Base-by-base conservation (phyloP, 23 red algal species). In the Cyanidiococcus yangmingshanensis region DNA sequence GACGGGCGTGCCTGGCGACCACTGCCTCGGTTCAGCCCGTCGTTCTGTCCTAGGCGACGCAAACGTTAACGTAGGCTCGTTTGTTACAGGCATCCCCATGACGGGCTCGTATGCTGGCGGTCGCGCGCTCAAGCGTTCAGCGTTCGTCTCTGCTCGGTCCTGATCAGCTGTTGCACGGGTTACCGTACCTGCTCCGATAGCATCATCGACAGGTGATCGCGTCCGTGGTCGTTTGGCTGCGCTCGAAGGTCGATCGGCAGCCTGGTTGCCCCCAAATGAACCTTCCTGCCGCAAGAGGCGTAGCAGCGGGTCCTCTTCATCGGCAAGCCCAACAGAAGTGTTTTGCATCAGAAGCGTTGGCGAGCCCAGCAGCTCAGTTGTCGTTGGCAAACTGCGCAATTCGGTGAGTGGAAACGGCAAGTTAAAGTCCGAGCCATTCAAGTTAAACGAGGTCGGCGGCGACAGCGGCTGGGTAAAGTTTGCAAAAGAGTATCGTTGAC, bases 321-420 rank as follows among this genome's bases (percentile, higher is more conserved):
- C 63, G 27, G 32, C 21, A 30, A 35, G n/a, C 7, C n/a, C 63
- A 25, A 29, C 63, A 35, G 63, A 25, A 35, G 3, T 35, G 32
- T 35, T 35, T 29, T 25, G 32, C 21, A 71, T 32, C n/a, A 32
- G 63, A 7, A 71, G 21, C 12, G n/a, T 71, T 25, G 63, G 63
- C 63, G 63, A 71, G 7, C 63, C 63, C 63, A 71, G 63, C 27
- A 71, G 32, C 32, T 71, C 63, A 2, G 63, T 35, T 2, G 63
- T 71, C 63, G 63, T 71, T 25, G 63, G 63, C 63, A 71, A 35
- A 29, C 63, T 71, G 63, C 63, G 63, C 63, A 71, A 71, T 3
- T 71, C 63, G 7, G 21, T 25, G 7, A 71, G 27, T 3, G 63
- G 63, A 7, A 71, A 71, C 63, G 7, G 63, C 7, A 71, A 35